These are phyloP conservation scores for Cucurbitaria berberidis DNA, from an alignment of 2,329 filamentous ascomycete species.

Conservation along the genomic window DNA sequence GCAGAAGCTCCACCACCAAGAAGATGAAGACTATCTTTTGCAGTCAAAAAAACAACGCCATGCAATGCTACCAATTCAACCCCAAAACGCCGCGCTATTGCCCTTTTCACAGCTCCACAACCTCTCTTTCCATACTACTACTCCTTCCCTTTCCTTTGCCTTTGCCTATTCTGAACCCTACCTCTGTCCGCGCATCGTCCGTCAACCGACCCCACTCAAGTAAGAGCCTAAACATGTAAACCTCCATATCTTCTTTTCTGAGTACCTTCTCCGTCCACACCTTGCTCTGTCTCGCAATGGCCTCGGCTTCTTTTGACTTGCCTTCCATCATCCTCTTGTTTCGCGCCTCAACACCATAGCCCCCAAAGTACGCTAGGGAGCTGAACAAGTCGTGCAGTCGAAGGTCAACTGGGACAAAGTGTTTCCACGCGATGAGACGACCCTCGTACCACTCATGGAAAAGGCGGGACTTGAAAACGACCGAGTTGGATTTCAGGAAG, in stretches of 20 bases:
- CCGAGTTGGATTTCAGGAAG: constrained; percentile 68
- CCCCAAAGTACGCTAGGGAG: constrained; percentile 73
- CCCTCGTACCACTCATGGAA: constrained; percentile 83
- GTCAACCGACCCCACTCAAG: constrained; percentile 67
- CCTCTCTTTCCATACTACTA: constrained; percentile 6
- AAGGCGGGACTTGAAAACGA: constrained; percentile 74
- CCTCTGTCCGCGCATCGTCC: constrained; percentile 42
- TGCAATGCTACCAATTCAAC: constrained; percentile 7
- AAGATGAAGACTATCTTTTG: background rate
- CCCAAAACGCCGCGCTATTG: background rate
- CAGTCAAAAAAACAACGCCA: background rate
- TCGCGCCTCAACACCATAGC: constrained; percentile 32
- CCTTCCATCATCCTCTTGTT: constrained; percentile 37
- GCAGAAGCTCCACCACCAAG: too few relatives aligned
- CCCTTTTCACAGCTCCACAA: background rate
- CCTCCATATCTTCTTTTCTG: constrained; percentile 69
- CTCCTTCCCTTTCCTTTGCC: constrained; percentile 16
- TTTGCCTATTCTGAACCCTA: constrained; percentile 40
- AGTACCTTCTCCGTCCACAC: constrained; percentile 46
- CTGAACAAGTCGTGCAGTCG: constrained; percentile 76
- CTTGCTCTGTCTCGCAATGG: constrained; percentile 40
- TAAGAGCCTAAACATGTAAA: constrained; percentile 78
- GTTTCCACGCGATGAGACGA: constrained; percentile 75
- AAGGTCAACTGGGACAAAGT: constrained; percentile 79
- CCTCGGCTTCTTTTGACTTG: constrained; percentile 35